These are phyloP conservation scores for Clonostachys rhizophaga DNA, from an alignment of 2,329 filamentous ascomycete genomes.

Conservation along the genomic window DNA sequence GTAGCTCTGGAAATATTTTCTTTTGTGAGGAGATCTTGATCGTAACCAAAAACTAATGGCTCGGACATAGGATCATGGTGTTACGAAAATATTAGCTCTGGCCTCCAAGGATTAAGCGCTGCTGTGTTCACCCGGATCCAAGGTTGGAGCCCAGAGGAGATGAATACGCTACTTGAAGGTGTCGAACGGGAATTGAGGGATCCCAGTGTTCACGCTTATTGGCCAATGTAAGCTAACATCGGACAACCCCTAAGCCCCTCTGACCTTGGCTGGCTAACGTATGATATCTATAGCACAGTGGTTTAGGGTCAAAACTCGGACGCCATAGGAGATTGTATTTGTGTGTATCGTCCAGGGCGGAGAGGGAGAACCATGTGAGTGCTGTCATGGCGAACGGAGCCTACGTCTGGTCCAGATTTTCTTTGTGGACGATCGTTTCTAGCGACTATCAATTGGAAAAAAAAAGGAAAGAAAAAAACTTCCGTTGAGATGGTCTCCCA, in stretches of 20 bases:
- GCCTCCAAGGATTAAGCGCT: constrained; percentile 27
- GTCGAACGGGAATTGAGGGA: constrained; percentile 26
- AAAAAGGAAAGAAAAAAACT: too few species aligned
- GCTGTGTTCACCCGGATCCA: constrained; percentile 27
- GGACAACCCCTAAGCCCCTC: not conserved
- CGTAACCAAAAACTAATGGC: too few species aligned
- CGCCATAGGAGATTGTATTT: too few species aligned
- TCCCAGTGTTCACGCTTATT: constrained; percentile 26
- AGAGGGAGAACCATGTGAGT: too few species aligned
- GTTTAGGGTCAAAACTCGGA: not conserved
- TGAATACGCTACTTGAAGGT: constrained; percentile 21
- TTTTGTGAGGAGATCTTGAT: too few species aligned
- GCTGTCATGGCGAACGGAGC: too few species aligned
- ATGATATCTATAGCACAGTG: not conserved
- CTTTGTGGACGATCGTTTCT: too few species aligned
- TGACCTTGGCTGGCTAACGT: not conserved
- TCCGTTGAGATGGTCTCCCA: too few species aligned
- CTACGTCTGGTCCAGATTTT: too few species aligned
- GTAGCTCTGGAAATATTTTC: not conserved
- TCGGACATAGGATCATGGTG: constrained; percentile 11
- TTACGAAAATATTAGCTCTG: constrained; percentile 22
- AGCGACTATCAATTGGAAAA: too few species aligned
- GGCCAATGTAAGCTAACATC: constrained; percentile 24
- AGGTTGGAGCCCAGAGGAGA: constrained; percentile 24
- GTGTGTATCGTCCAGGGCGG: too few species aligned